Base-by-base conservation (phyloP, 116 monocot genomes). In the Zostera marina region DNA sequence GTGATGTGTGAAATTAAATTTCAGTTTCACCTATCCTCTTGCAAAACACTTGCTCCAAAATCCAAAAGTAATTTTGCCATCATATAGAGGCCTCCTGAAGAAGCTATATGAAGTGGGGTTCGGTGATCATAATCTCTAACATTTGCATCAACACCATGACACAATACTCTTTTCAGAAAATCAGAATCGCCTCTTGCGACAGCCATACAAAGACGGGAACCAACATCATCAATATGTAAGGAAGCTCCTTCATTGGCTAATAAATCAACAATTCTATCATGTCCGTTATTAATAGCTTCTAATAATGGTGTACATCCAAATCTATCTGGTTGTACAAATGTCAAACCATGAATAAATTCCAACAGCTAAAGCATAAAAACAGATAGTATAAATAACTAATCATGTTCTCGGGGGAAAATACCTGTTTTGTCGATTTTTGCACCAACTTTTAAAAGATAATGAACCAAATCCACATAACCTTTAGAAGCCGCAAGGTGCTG, bases 401-500 rank as follows among this genome's bases (percentile, higher is more conserved):
- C 13, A 56, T 39, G 32, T 32, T 32, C 32, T 32, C 4, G 49
- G 22, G 25, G 2, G 26, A 53, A 66, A 6, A 2, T 76, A 94
- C 94, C 94, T 42, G 71, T 22, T 70, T 58, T 65, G 44, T 94
- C 76, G n/a, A 94, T 59, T 53, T 79, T 73, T 4, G 72, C 77
- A 24, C 88, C 84, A 72, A 85, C 85, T 62, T 71, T 63, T 58
- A 88, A 71, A 47, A 94, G 88, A 55, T 77, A 94, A 32, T 38
- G 54, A 57, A 44, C 49, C 2, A 84, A 60, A 22, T 88, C 80
- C 59, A 80, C 85, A 59, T 74, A 62, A 1, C 94, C 94, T 78
- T 56, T 72, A 41, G 73, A 73, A 47, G 88, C 84, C 58, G 94
- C 77, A 51, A 88, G 84, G 67, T 94, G 94, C 94, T 94, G 77